Percentiles rank a stretch among this genome's conserved stretches.
These are phyloP conservation scores for Colletotrichum graminicola DNA, from an alignment of 2,329 filamentous ascomycete genomes.

Conservation along the genomic window DNA sequence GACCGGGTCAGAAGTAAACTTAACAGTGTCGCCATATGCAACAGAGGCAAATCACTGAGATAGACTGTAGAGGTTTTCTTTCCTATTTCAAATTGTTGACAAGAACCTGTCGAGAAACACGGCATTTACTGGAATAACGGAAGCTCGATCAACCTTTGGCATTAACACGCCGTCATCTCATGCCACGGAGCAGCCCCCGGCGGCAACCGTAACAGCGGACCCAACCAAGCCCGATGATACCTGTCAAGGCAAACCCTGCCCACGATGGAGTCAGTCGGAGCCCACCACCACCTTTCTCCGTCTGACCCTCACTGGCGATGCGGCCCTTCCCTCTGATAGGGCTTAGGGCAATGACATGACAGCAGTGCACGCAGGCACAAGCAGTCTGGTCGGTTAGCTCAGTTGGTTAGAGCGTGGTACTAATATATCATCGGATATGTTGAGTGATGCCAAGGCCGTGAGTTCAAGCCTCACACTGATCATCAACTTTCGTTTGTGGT, in stretches of 20 bases:
- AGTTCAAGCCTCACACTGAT: constrained; percentile 40
- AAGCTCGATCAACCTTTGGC: no score
- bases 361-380: neutral
- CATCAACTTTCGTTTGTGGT: neutral
- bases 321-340: neutral
- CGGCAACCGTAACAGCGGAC: neutral
- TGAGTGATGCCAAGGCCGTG: constrained; percentile 35
- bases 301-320: neutral
- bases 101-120: neutral
- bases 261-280: neutral
- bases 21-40: neutral
- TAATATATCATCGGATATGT: constrained; percentile 34
- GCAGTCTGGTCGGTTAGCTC: constrained; percentile 35
- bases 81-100: neutral
- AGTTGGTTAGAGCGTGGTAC: constrained; percentile 40
- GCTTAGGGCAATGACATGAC: accelerated
- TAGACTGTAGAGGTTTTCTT: neutral
- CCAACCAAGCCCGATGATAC: neutral
- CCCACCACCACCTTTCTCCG: neutral
- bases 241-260: neutral
- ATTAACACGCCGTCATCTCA: neutral
- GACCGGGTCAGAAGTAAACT: neutral
- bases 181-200: neutral
- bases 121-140: neutral
- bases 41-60: neutral